phyloP scores from a whole-genome alignment of 345 rosid genomes.

The Triadica sebifera region DNA sequence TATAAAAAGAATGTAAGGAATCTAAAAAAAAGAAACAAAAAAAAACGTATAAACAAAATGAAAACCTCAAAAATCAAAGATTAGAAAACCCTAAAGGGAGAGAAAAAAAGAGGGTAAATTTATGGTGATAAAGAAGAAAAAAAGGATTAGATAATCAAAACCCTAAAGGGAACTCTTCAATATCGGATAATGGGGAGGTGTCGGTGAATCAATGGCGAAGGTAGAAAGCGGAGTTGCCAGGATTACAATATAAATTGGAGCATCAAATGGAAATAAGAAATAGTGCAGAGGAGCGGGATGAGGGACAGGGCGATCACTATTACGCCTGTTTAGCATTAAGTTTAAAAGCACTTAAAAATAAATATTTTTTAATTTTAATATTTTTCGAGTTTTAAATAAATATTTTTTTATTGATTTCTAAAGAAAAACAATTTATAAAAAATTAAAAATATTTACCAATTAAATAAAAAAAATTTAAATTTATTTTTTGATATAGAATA shows the following conservation, averaged over 20 bases:
- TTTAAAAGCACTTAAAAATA: too few species aligned
- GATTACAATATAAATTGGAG: neutral
- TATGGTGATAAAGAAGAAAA: too few species aligned
- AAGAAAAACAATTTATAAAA: too few species aligned
- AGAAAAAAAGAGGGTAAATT: neutral
- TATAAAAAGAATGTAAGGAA: constrained; percentile 1
- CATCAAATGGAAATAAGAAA: neutral
- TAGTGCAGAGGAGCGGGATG: neutral
- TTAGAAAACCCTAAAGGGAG: neutral
- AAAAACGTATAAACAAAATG: neutral
- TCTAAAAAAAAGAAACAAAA: neutral
- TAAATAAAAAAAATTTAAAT: too few species aligned
- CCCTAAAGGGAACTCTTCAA: constrained; percentile 14
- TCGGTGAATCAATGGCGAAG: constrained; percentile 24
- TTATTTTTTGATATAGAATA: too few species aligned
- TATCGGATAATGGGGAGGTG: neutral
- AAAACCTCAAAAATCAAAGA: constrained; percentile 19
- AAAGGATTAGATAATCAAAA: constrained; percentile 18
- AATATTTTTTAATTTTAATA: too few species aligned
- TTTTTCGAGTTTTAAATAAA: too few species aligned
- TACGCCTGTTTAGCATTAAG: too few species aligned
- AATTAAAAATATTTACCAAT: too few species aligned
- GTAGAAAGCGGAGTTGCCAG: neutral
- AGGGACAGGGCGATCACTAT: constrained; percentile 11
- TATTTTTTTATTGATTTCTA: too few species aligned